Evolutionary conservation across 805 yeast species (phyloP).

Genomic region (Lipomyces chichibuensis): DNA sequence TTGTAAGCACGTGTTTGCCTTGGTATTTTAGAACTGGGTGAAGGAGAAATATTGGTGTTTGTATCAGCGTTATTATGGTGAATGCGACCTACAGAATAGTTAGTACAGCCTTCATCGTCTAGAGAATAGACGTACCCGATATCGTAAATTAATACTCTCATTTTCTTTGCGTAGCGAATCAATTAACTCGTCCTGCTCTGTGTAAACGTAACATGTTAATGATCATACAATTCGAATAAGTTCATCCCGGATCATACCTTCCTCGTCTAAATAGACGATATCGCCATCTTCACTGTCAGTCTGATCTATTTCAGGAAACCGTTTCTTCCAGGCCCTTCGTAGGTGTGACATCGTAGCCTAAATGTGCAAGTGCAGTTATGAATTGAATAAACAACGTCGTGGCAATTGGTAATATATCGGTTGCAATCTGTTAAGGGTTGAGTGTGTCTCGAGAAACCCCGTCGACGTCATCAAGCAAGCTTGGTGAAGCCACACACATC

Average conservation of each 20-base stretch:
- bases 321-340: conserved; percentile 21
- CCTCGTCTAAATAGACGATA: conserved; percentile 33
- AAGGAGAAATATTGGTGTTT: conserved; percentile 27
- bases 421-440: too few species aligned
- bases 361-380: not conserved
- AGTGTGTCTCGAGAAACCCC: too few species aligned
- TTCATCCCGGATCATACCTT: conserved; percentile 15
- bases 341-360: conserved; percentile 19
- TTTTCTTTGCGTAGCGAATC: conserved; percentile 23
- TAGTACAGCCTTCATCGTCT: not conserved
- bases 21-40: conserved; percentile 27
- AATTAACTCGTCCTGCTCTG: conserved; percentile 34
- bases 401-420: not conserved
- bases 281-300: conserved; percentile 19
- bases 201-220: not conserved
- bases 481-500: too few species aligned
- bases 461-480: too few species aligned
- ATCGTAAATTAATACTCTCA: conserved; percentile 24
- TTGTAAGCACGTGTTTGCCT: conserved; percentile 17
- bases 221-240: not conserved
- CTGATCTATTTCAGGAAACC: conserved; percentile 17
- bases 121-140: conserved; percentile 20
- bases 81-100: conserved; percentile 17
- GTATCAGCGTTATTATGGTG: conserved; percentile 24
- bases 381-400: not conserved